Evolutionary conservation across 371 early-diverging fungal species (phyloP).

Genomic region (Actinomortierella ambigua): DNA sequence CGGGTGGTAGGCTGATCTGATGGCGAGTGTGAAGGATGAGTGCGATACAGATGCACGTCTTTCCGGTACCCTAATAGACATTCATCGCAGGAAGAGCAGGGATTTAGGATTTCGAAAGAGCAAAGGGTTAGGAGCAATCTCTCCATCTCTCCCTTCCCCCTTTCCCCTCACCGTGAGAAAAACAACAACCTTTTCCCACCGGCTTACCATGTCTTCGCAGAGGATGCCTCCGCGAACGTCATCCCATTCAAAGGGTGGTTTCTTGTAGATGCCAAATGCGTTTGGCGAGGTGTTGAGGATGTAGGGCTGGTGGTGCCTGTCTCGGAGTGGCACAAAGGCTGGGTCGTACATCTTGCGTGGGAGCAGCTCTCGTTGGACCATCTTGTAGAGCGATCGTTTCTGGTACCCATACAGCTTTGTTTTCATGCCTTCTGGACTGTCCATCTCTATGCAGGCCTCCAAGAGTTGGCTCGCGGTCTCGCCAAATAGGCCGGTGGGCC

Average conservation of each 20-base stretch:
- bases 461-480: slow-evolving; percentile 10
- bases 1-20: slow-evolving; percentile 52
- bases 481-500: slow-evolving; percentile 13
- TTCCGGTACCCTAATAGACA: slow-evolving; percentile 70
- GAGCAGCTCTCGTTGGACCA: slow-evolving; percentile 64
- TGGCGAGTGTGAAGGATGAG: slow-evolving; percentile 63
- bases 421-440: slow-evolving; percentile 58
- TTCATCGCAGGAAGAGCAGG: too few species aligned
- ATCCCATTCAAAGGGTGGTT: slow-evolving; percentile 37
- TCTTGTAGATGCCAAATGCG: slow-evolving; percentile 17
- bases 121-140: too few species aligned
- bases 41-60: slow-evolving; percentile 74
- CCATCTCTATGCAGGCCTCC: slow-evolving; percentile 7
- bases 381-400: slow-evolving; percentile 68
- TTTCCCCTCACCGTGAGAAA: too few species aligned
- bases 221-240: slow-evolving; percentile 72
- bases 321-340: slow-evolving; percentile 36
- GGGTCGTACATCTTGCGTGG: slow-evolving; percentile 54
- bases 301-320: slow-evolving; percentile 48
- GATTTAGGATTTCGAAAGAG: too few species aligned
- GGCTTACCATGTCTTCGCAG: slow-evolving; percentile 76
- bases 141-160: too few species aligned
- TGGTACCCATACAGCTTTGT: slow-evolving; percentile 64
- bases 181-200: not conserved
- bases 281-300: slow-evolving; percentile 45